Evolutionary conservation across 1,284 basidiomycete species (phyloP), one percentile per base, ranked within the genome.

Genomic region (Sporisorium iseilematis-ciliati): DNA sequence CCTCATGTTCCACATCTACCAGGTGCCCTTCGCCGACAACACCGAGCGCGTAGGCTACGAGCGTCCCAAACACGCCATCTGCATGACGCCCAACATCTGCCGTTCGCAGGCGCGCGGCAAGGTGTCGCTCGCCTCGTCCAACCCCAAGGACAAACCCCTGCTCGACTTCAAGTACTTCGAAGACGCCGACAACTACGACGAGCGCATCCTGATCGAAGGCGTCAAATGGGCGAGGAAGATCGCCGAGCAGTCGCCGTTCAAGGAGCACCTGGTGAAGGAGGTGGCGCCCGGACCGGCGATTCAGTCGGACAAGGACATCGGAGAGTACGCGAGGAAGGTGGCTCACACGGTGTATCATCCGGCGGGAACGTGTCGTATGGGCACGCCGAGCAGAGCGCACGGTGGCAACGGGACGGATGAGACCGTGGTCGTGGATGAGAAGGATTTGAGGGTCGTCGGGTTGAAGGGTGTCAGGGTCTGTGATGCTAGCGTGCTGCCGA

Each of bases 81-180:
- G 85, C 76, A 85, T 86, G 82, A 86, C 85, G 52, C 85, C 85
- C 57, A 86, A 85, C 75, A 82, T 84, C 54, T 75, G 81, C 33
- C 88, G 89, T 38, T 86, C 87, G 0, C 87, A 88, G 55, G 79
- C 78, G 0, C 72, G 77, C 48, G 84, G 84, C 31, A 81, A 78
- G 58, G 65, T 85, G 11, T 79, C 88, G 59, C 83, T 87, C 42
- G 83, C 79, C 0, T 87, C 86, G 2, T 76, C 74, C 35, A 85
- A 89, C 74, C 88, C 88, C 0, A 51, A 63, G 6, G 84, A 80
- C 16, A 84, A 87, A 38, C 88, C 89, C 0, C 83, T 84, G 21
- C 84, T 89, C 26, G 87, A 89, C 70, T 88, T 89, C 43, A 86
- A 86, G 52, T 88, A 88, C 79, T 88, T 89, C 76, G 87, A 84